Evolutionary conservation across 768 basidiomycete species (phyloP).

Genomic region (Kwoniella europaea): DNA sequence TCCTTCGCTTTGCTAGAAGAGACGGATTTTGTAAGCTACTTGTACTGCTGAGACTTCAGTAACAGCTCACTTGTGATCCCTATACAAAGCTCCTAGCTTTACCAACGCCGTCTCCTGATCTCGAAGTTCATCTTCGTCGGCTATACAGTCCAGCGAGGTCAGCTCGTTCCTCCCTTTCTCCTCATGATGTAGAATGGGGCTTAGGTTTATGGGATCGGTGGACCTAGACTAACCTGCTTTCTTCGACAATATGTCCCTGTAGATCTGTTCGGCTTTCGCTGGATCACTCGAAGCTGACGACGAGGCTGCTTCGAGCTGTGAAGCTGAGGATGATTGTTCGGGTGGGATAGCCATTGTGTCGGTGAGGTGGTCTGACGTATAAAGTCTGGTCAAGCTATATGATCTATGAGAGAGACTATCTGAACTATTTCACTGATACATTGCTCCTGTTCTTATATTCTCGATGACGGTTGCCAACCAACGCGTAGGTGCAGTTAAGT

Average conservation of each 20-base stretch:
- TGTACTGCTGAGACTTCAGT: background rate
- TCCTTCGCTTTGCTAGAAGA: conserved; percentile 74
- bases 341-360: conserved; percentile 29
- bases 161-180: background rate
- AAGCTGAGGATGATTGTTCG: conserved; percentile 23
- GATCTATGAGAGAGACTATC: too few relatives aligned
- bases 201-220: too few relatives aligned
- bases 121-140: conserved; percentile 66
- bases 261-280: conserved; percentile 72
- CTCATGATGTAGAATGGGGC: background rate
- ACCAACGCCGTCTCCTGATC: conserved; percentile 85
- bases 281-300: conserved; percentile 63
- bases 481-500: background rate
- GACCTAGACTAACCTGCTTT: conserved; percentile 52
- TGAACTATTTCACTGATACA: too few relatives aligned
- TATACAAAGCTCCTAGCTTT: conserved; percentile 82
- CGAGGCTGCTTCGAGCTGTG: conserved; percentile 66
- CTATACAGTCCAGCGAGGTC: conserved; percentile 37
- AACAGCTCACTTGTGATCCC: conserved; percentile 73
- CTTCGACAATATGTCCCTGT: conserved; percentile 69
- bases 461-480: background rate
- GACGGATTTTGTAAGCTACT: conserved; percentile 4
- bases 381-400: too few relatives aligned
- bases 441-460: background rate
- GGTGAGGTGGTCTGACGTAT: background rate